Evolutionary conservation across 2,329 filamentous ascomycete genomes (phyloP), one percentile per base, ranked within the genome.

Genomic region (Fusarium brachygibbosum): DNA sequence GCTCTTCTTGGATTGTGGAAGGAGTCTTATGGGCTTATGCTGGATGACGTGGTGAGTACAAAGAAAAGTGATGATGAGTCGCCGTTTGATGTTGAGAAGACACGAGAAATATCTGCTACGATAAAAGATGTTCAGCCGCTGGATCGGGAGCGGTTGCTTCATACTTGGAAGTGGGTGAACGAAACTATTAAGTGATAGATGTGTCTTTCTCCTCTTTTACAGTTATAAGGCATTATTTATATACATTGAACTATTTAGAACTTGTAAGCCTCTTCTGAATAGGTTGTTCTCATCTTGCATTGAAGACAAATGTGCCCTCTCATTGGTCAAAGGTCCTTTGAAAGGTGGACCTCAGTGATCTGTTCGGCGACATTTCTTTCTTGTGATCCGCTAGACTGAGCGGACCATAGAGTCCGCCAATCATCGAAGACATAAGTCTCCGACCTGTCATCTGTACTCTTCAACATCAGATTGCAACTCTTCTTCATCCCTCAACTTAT

Each of bases 1-100:
- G 67, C 69, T 16, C 55, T 76, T 1, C 12, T 76, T 0, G 72
- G 45, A 2, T 2, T 76, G 7, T 76, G 74, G 74, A 73, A 74
- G 35, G 41, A 42, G 5, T 58, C 52, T 3, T 64, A 63, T 17
- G n/a, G 17, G 2, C 23, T 51, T 4, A 21, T 51, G 48, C 8
- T 32, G 2, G 25, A 37, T 6, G 19, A 21, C 1, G 29, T 2
- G 6, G 3, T 11, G 6, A 14, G 5, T 8, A 2, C 6, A 2
- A 21, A 10, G 9, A 25, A 32, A 2, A 4, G 9, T 12, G 10
- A 12, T 0, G 12, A 23, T 0, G 1, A 4, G 6, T 37, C 55
- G 1, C 17, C 53, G 1, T 74, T 74, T 19, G 71, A 68, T 16
- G 31, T 72, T 4, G 5, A 38, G 28, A n/a, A 11, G 6, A 54